A percentile compares a stretch with the other conserved stretches of the same genome.
Evolutionary conservation across 208 protist genomes (phyloP).

Genomic region (Zelonia costaricensis): DNA sequence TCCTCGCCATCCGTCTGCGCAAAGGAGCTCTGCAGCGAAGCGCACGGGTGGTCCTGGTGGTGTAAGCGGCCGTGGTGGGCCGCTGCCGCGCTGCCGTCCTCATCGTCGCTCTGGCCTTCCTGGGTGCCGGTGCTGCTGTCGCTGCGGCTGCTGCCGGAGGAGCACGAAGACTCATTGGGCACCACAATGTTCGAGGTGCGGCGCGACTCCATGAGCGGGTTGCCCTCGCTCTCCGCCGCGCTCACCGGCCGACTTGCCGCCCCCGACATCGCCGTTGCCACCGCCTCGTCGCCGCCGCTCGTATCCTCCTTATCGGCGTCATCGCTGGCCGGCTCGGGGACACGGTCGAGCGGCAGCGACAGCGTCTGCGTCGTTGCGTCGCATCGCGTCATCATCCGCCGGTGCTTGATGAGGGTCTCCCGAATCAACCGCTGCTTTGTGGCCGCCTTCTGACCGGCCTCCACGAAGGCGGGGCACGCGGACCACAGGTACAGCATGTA

Average conservation of each 20-base stretch:
- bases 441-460: conserved; percentile 48
- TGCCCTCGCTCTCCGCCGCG: neutral
- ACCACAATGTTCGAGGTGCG: too few relatives aligned
- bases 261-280: neutral
- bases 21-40: conserved; percentile 10
- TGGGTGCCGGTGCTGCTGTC: neutral
- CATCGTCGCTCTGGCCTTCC: conserved; percentile 6
- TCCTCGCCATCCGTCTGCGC: conserved; percentile 5
- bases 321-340: conserved; percentile 1
- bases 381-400: conserved; percentile 31
- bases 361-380: conserved; percentile 72
- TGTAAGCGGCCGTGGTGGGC: neutral
- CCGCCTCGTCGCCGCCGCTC: too few relatives aligned
- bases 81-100: neutral
- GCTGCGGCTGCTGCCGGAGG: neutral
- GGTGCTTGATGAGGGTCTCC: conserved; percentile 53
- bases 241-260: too few relatives aligned
- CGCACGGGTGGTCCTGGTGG: neutral
- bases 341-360: conserved; percentile 6
- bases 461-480: conserved; percentile 56
- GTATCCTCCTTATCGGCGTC: neutral
- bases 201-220: neutral
- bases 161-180: too few relatives aligned
- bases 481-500: conserved; percentile 55
- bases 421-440: conserved; percentile 54